A percentile compares a stretch with the other conserved stretches of the same genome.
Conservation (phyloP, 257 asterid genomes). For the Ballota nigra region DNA sequence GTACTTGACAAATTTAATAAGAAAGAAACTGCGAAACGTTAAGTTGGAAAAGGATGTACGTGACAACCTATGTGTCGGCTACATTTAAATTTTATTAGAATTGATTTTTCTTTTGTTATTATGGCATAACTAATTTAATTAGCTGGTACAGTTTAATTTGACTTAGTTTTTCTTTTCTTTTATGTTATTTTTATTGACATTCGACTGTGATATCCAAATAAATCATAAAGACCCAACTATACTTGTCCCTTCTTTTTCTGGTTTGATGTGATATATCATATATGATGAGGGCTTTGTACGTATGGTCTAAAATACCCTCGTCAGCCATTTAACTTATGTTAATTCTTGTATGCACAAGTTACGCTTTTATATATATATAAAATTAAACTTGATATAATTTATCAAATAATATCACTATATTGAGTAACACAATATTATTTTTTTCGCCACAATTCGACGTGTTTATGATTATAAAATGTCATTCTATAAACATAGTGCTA, state of each 20-base stretch:
- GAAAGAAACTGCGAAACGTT: neutral
- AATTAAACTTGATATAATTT: too few species aligned
- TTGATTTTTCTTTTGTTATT: neutral
- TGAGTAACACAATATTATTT: too few species aligned
- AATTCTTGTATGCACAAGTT: too few species aligned
- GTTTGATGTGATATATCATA: slow-evolving; percentile 13
- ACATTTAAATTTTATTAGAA: neutral
- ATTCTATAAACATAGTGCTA: too few species aligned
- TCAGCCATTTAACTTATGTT: neutral
- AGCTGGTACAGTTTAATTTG: neutral
- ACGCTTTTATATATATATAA: too few species aligned
- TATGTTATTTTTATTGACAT: neutral
- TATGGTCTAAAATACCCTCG: slow-evolving; percentile 1
- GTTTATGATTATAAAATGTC: too few species aligned
- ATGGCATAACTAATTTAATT: neutral
- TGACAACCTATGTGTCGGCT: slow-evolving; percentile 3
- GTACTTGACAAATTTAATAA: neutral
- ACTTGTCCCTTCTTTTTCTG: neutral
- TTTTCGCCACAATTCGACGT: too few species aligned
- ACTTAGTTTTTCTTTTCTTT: neutral
- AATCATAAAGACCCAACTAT: slow-evolving; percentile 4
- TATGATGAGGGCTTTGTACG: neutral
- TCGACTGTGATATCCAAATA: neutral
- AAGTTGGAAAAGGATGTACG: slow-evolving; percentile 15
- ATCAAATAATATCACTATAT: too few species aligned